phyloP scores from a whole-genome alignment of 2,329 filamentous ascomycete genomes.

The Aspergillus pseudoterreus region DNA sequence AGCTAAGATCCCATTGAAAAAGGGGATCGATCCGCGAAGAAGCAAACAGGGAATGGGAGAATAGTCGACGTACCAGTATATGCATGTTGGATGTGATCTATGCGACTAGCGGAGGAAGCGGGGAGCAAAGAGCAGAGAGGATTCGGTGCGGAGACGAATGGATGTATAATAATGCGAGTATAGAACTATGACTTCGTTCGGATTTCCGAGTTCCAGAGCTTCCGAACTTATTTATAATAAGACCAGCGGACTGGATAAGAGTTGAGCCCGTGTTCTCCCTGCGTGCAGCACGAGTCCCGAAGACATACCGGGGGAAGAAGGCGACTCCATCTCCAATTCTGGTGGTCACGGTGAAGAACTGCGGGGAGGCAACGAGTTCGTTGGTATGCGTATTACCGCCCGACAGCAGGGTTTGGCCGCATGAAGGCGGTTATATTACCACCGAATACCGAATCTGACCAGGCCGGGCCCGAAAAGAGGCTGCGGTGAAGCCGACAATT shows the following conservation, averaged over 20 bases:
- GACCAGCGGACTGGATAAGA: slow-evolving; percentile 12
- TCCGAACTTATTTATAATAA: not conserved
- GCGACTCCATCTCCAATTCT: slow-evolving; percentile 12
- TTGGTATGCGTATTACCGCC: slow-evolving; percentile 4
- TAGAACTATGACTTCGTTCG: not conserved
- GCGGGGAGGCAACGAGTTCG: not conserved
- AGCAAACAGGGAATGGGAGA: slow-evolving; percentile 6
- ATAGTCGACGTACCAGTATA: slow-evolving; percentile 41
- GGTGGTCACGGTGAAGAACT: slow-evolving; percentile 26
- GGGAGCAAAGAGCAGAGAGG: not conserved
- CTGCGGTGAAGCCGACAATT: slow-evolving; percentile 28
- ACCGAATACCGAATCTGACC: slow-evolving; percentile 7
- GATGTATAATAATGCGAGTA: not conserved
- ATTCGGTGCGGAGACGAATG: not conserved
- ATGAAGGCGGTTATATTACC: slow-evolving; percentile 2
- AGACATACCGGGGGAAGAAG: slow-evolving; percentile 16
- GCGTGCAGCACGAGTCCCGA: slow-evolving; percentile 15
- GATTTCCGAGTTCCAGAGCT: too few relatives aligned
- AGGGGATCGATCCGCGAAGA: slow-evolving; percentile 3
- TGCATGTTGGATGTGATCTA: slow-evolving; percentile 32
- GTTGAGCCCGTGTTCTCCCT: slow-evolving; percentile 15
- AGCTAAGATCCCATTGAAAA: not conserved
- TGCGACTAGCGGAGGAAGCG: not conserved
- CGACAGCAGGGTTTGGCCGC: not conserved
- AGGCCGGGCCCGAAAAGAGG: slow-evolving; percentile 26